Evolutionary conservation across 139 green algal species (phyloP).

Genomic region (Haematococcus lacustris): DNA sequence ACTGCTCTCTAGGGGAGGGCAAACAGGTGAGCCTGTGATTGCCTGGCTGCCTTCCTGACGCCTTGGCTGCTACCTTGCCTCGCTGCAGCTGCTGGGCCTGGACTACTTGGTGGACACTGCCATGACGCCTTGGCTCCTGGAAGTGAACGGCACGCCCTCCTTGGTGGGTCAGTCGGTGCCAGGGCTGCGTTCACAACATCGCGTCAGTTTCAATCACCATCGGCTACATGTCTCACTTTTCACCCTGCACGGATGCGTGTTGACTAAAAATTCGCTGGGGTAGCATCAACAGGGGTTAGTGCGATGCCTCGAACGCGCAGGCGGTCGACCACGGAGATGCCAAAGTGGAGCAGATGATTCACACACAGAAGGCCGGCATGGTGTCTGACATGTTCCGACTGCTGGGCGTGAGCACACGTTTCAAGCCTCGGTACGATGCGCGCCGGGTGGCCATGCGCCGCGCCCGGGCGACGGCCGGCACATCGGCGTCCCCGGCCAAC

Average conservation of each 20-base stretch:
- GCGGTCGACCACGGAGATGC: constrained; percentile 31
- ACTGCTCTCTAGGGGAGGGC: too few species aligned
- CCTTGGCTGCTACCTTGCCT: too few species aligned
- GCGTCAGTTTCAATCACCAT: too few species aligned
- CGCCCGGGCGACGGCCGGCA: constrained; percentile 3
- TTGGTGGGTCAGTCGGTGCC: too few species aligned
- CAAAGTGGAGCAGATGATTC: constrained; percentile 37
- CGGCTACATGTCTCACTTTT: too few species aligned
- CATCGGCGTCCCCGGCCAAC: background rate
- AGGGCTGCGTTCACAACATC: too few species aligned
- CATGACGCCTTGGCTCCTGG: constrained; percentile 51
- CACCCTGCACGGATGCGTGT: too few species aligned
- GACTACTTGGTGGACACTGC: constrained; percentile 50
- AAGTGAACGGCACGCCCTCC: constrained; percentile 52
- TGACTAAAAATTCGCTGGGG: too few species aligned
- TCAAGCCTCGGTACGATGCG: constrained; percentile 32
- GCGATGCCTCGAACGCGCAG: too few species aligned
- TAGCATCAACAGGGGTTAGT: too few species aligned
- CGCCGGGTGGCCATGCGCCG: constrained; percentile 13
- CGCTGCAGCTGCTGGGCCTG: constrained; percentile 45
- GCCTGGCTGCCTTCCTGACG: too few species aligned
- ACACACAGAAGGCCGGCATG: constrained; percentile 36
- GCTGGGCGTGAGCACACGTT: constrained; percentile 24
- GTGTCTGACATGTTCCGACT: constrained; percentile 36
- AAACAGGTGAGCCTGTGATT: too few species aligned